Conservation (phyloP, 2,329 filamentous ascomycete species). For the Neopestalotiopsis rosae region DNA sequence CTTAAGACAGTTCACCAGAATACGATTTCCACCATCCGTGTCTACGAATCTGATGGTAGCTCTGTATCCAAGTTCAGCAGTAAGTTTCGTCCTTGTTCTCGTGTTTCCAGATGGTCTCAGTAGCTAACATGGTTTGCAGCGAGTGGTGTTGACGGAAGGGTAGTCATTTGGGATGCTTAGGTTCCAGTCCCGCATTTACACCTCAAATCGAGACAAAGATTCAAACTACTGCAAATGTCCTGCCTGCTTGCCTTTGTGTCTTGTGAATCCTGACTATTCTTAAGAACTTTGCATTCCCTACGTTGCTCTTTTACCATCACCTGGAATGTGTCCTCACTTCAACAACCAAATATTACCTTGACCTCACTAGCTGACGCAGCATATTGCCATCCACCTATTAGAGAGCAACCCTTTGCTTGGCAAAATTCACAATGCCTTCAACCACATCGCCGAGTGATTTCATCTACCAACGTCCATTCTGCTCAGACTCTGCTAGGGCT, state of each 20-base stretch:
- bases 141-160: slow-evolving; percentile 81
- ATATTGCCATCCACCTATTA: not conserved
- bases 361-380: not conserved
- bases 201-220: slow-evolving; percentile 18
- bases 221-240: not conserved
- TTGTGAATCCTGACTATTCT: not conserved
- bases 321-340: not conserved
- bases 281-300: not conserved
- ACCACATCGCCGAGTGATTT: slow-evolving; percentile 25
- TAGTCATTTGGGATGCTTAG: slow-evolving; percentile 79
- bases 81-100: slow-evolving; percentile 54
- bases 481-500: not conserved
- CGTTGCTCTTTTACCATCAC: not conserved
- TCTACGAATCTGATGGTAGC: slow-evolving; percentile 71
- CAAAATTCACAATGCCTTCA: slow-evolving; percentile 18
- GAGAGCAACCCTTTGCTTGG: not conserved
- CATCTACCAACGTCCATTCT: slow-evolving; percentile 15
- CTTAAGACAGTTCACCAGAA: slow-evolving; percentile 97
- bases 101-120: slow-evolving; percentile 22
- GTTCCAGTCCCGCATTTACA: slow-evolving; percentile 25
- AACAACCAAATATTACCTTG: too few species aligned
- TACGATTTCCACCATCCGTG: slow-evolving; percentile 84
- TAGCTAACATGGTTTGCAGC: slow-evolving; percentile 54
- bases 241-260: not conserved
- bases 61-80: slow-evolving; percentile 83